These are phyloP conservation scores for Spathaspora sp. DNA, from an alignment of 1,139 yeast genomes.

Conservation along the genomic window DNA sequence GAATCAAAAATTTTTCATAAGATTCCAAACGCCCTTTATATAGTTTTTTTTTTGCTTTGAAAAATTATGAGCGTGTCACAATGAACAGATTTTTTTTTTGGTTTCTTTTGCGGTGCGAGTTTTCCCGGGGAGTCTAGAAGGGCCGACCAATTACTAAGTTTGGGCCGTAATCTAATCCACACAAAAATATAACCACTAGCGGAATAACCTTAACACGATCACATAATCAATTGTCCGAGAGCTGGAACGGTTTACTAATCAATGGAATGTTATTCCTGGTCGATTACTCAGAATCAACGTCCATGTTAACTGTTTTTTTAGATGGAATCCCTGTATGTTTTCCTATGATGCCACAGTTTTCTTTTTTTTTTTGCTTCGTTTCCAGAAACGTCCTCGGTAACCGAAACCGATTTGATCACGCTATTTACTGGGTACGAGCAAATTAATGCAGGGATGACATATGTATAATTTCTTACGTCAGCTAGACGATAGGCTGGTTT, in stretches of 20 bases:
- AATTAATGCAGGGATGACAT: not conserved
- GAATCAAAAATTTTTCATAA: not conserved
- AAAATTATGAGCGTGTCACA: not conserved
- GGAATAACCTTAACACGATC: not conserved
- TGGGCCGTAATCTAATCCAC: not conserved
- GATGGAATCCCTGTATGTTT: no score
- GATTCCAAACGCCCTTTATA: not conserved
- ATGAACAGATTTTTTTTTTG: not conserved
- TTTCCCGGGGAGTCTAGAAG: conserved; percentile 14
- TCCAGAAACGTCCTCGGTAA: not conserved
- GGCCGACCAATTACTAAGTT: conserved; percentile 17
- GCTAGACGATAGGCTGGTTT: no score
- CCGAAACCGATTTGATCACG: not conserved
- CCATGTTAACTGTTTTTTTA: no score
- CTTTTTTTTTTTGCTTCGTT: not conserved
- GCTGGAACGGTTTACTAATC: not conserved
- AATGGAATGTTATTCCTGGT: no score
- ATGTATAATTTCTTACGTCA: no score
- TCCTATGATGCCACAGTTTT: not conserved
- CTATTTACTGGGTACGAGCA: not conserved
- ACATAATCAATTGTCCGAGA: not conserved
- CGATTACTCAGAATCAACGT: no score
- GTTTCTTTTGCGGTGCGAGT: no score
- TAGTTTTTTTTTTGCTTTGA: no score
- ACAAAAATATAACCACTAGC: not conserved